These are phyloP conservation scores for Lachnellula cervina DNA, from an alignment of 2,329 filamentous ascomycete species.

Conservation along the genomic window DNA sequence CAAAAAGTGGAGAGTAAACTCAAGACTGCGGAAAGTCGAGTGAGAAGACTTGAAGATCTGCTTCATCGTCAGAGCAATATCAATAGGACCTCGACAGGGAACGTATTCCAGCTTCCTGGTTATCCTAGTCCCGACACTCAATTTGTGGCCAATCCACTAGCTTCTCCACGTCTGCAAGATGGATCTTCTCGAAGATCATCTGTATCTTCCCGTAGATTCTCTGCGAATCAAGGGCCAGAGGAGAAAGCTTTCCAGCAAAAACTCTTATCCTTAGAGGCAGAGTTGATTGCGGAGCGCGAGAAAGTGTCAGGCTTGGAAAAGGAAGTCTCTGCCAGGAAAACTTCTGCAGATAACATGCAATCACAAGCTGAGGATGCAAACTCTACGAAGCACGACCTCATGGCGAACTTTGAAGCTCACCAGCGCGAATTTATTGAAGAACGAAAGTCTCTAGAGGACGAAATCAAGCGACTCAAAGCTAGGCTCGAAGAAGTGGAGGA, in stretches of 20 bases:
- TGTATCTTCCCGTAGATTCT: slow-evolving; percentile 55
- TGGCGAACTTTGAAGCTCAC: slow-evolving; percentile 90
- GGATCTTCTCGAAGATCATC: slow-evolving; percentile 54
- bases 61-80: slow-evolving; percentile 74
- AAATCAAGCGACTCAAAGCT: slow-evolving; percentile 70
- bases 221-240: slow-evolving; percentile 53
- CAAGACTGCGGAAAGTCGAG: slow-evolving; percentile 80
- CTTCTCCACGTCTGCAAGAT: slow-evolving; percentile 32
- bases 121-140: slow-evolving; percentile 44
- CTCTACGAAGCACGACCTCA: slow-evolving; percentile 87
- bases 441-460: slow-evolving; percentile 74
- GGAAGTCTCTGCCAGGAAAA: slow-evolving; percentile 56
- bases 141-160: slow-evolving; percentile 38
- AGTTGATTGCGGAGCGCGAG: slow-evolving; percentile 70
- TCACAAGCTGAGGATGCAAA: slow-evolving; percentile 77
- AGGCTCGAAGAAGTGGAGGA: slow-evolving; percentile 87
- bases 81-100: slow-evolving; percentile 48
- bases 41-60: slow-evolving; percentile 86
- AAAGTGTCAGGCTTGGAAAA: slow-evolving; percentile 61
- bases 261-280: slow-evolving; percentile 67
- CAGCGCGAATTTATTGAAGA: slow-evolving; percentile 85
- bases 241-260: slow-evolving; percentile 59
- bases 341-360: slow-evolving; percentile 56
- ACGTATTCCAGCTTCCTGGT: slow-evolving; percentile 47
- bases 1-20: slow-evolving; percentile 66